These are phyloP conservation scores for Boeremia exigua DNA, from an alignment of 2,329 filamentous ascomycete genomes.

Conservation along the genomic window DNA sequence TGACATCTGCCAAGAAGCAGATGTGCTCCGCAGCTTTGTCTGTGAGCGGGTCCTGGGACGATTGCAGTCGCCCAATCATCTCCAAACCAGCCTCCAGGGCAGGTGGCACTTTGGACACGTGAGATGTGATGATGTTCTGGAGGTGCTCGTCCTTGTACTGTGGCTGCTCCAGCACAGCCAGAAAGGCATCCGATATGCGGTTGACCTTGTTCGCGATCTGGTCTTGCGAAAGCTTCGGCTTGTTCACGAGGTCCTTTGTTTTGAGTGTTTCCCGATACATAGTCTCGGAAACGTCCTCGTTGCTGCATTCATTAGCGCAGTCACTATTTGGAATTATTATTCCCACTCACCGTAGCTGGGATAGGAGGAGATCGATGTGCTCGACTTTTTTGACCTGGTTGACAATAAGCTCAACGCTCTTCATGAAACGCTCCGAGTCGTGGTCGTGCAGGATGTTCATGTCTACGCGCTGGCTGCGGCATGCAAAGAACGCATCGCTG, in stretches of 20 bases:
- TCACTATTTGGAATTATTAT: background rate
- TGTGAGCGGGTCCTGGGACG: slow-evolving; percentile 62
- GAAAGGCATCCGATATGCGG: slow-evolving; percentile 82
- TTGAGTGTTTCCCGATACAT: slow-evolving; percentile 90
- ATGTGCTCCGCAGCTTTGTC: slow-evolving; percentile 95
- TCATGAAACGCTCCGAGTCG: slow-evolving; percentile 83
- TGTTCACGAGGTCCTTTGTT: slow-evolving; percentile 28
- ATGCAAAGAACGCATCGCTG: slow-evolving; percentile 81
- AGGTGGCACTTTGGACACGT: slow-evolving; percentile 91
- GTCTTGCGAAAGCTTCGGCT: slow-evolving; percentile 26
- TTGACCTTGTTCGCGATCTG: slow-evolving; percentile 73
- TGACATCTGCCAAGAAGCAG: slow-evolving; percentile 94
- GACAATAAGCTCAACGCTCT: slow-evolving; percentile 76
- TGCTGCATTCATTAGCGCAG: slow-evolving; percentile 51
- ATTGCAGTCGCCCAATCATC: slow-evolving; percentile 75
- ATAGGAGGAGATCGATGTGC: slow-evolving; percentile 89
- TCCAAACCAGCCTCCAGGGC: slow-evolving; percentile 84
- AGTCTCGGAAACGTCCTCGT: slow-evolving; percentile 91
- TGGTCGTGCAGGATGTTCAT: slow-evolving; percentile 98
- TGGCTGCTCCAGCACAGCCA: slow-evolving; percentile 66
- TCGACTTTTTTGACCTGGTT: slow-evolving; percentile 82
- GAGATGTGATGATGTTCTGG: slow-evolving; percentile 91
- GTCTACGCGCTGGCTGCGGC: slow-evolving; percentile 91
- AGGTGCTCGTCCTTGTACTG: slow-evolving; percentile 66
- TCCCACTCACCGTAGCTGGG: slow-evolving; percentile 72